These are phyloP conservation scores for Tolypocladium ovalisporum DNA, from an alignment of 2,329 filamentous ascomycete species.

Conservation along the genomic window DNA sequence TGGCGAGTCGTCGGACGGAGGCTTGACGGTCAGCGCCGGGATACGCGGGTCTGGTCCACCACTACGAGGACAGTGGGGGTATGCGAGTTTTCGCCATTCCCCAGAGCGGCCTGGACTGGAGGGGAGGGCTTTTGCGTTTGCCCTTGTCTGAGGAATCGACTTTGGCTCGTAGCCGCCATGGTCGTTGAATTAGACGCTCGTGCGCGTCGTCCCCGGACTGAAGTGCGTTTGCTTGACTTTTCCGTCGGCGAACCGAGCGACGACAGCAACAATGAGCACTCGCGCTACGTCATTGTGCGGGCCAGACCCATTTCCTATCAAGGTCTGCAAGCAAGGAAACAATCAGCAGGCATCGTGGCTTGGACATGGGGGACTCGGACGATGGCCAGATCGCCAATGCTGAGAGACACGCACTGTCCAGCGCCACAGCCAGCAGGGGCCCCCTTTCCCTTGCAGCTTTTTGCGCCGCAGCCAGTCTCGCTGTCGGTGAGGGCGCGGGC, in stretches of 20 bases:
- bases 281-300: neutral
- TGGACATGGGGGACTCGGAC: neutral
- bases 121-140: too few species aligned
- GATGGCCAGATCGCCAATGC: neutral
- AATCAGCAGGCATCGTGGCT: neutral
- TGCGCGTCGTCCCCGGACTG: neutral
- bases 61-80: neutral
- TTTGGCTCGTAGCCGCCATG: neutral
- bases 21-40: neutral
- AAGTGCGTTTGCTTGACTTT: neutral
- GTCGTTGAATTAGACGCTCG: neutral
- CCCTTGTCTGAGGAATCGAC: neutral
- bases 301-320: neutral
- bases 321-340: neutral
- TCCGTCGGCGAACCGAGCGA: neutral
- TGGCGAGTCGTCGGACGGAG: neutral
- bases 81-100: neutral
- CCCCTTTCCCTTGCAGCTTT: neutral
- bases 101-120: neutral
- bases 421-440: neutral
- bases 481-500: neutral
- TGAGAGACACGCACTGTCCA: neutral
- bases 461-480: too few species aligned
- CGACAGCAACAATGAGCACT: neutral
- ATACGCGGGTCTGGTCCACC: neutral